Conservation (phyloP, 225 moss, liverwort and hornwort genomes). For the Lunularia cruciata region DNA sequence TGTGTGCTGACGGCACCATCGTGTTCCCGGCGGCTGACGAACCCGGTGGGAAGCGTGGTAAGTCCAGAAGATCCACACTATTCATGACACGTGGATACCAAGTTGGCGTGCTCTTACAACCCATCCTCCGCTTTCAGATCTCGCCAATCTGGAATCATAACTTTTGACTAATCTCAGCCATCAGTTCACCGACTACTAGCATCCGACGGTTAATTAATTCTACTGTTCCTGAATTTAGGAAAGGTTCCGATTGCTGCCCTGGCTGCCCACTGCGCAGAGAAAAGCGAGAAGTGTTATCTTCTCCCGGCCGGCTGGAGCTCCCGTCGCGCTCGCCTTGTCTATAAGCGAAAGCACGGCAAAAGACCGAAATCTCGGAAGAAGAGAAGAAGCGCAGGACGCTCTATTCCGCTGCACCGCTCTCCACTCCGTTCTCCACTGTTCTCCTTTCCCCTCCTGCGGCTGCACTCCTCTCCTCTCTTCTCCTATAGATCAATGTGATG, state of each 20-base stretch:
- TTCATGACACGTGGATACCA: neutral
- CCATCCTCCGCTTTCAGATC: slow-evolving; percentile 9
- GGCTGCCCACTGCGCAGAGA: neutral
- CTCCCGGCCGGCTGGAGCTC: slow-evolving; percentile 22
- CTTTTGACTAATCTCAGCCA: neutral
- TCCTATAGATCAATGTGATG: neutral
- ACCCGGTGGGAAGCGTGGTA: neutral
- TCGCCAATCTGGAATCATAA: neutral
- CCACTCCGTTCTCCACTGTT: neutral
- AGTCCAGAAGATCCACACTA: neutral
- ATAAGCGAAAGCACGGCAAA: neutral
- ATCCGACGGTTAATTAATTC: slow-evolving; percentile 9
- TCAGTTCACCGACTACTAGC: neutral
- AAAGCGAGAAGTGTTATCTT: slow-evolving; percentile 15
- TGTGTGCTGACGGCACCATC: slow-evolving; percentile 9
- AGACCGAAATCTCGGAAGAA: neutral
- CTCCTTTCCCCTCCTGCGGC: neutral
- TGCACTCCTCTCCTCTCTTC: neutral
- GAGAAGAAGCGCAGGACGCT: slow-evolving; percentile 3
- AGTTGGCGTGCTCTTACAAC: slow-evolving; percentile 3
- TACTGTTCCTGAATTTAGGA: no score
- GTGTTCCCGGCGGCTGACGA: slow-evolving; percentile 4
- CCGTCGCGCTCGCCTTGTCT: slow-evolving; percentile 5
- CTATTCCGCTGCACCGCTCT: neutral
- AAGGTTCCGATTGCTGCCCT: neutral